Base-by-base conservation (phyloP, 768 basidiomycete genomes). In the Naganishia onofrii region DNA sequence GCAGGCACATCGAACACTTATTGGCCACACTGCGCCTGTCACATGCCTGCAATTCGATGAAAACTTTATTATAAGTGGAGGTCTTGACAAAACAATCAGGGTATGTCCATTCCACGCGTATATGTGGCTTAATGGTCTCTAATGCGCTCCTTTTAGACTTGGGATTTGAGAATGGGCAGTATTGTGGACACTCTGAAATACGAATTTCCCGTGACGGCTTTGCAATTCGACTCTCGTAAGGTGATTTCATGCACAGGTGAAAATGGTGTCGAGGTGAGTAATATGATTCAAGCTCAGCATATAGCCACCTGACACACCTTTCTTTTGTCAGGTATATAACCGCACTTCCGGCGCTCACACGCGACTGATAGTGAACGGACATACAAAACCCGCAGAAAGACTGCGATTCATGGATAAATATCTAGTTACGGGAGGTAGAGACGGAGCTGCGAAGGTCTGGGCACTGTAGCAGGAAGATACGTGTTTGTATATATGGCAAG, bases 371-470 rank as follows among this genome's bases (percentile, higher is more conserved):
- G 92, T 90, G 6, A 98, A 97, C 78, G 96, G 96, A n/a, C 96
- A 99, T 80, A 90, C 86, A 21, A 88, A 87, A 71, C 94, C 95
- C 0, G 89, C 89, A 32, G 91, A 93, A 82, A 86, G 86, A 73
- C 83, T 98, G 72, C 87, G 96, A 57, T 98, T 95, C 82, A 95
- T 96, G 89, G 96, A 98, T 81, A 88, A 90, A 57, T 99, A 96
- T 82, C 84, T 97, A 55, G 88, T 91, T 32, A 90, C 91, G 10
- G 96, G 96, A 38, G 93, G 89, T 60, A 87, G 90, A 64, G 96
- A 98, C 82, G 84, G 90, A 23, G 83, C 85, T 58, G 85, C 95
- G 74, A 96, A 94, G 83, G 88, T 95, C 73, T 97, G 94, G 94
- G 92, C 92, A 56, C 83, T 97, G 80, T 97, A 73, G 28, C 26